phyloP scores from a whole-genome alignment of 2,329 filamentous ascomycete species.

The Apiospora malaysiana region DNA sequence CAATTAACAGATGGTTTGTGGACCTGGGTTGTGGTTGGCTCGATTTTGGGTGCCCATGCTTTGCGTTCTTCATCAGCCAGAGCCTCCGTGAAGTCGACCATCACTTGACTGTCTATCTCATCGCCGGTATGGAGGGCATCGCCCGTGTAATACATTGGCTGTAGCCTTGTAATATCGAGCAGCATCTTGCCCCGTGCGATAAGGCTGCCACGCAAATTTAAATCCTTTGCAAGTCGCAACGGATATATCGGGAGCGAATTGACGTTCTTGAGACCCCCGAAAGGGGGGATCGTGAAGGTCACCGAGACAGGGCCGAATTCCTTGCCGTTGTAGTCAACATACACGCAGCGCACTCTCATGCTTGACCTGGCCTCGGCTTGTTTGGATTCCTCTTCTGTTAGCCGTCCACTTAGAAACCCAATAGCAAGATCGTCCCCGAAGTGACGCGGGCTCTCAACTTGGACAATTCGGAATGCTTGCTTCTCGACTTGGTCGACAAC shows the following conservation, averaged over 20 bases:
- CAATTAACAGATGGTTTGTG: no score
- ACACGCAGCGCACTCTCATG: constrained; percentile 27
- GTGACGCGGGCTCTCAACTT: constrained; percentile 23
- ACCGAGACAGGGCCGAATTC: constrained; percentile 30
- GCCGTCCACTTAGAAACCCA: background rate
- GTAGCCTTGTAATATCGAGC: constrained; percentile 18
- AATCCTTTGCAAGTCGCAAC: constrained; percentile 21
- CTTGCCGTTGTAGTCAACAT: constrained; percentile 35
- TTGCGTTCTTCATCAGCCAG: constrained; percentile 24
- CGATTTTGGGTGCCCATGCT: constrained; percentile 24
- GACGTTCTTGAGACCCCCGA: constrained; percentile 29
- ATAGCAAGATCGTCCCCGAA: background rate
- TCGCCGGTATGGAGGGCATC: constrained; percentile 29
- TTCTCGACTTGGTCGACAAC: constrained; percentile 28
- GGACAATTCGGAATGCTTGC: constrained; percentile 33
- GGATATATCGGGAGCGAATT: constrained; percentile 31
- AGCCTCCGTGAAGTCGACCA: constrained; percentile 36
- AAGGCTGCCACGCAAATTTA: background rate
- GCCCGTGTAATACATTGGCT: constrained; percentile 36
- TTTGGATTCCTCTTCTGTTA: background rate
- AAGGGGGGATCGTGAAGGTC: constrained; percentile 28
- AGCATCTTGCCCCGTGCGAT: constrained; percentile 25
- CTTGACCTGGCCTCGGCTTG: background rate
- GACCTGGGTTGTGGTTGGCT: background rate
- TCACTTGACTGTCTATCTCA: constrained; percentile 38